A percentile compares a stretch with the other conserved stretches of the same genome.
phyloP scores from a whole-genome alignment of 495 filamentous ascomycete species.

The Aspergillus asperescens region DNA sequence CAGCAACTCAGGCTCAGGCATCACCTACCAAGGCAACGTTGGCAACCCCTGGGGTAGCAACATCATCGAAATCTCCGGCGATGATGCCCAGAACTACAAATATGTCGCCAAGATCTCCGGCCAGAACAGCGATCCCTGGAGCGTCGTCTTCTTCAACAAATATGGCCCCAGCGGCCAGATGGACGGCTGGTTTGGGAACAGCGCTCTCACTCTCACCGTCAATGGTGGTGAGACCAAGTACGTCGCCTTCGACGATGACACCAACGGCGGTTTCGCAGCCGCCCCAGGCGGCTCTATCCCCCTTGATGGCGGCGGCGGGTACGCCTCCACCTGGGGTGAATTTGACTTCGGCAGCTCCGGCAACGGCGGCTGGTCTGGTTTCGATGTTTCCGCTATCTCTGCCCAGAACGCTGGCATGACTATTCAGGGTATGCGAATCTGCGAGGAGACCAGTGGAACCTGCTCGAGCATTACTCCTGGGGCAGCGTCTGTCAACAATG shows the following conservation, averaged over 20 bases:
- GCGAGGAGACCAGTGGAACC: constrained; percentile 20
- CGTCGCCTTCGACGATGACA: constrained; percentile 45
- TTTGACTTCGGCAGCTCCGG: constrained; percentile 35
- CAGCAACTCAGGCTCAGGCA: constrained; percentile 14
- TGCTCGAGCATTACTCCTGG: constrained; percentile 32
- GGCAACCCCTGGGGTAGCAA: constrained; percentile 50
- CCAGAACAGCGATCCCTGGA: constrained; percentile 32
- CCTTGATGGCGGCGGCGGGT: constrained; percentile 29
- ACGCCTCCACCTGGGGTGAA: constrained; percentile 42
- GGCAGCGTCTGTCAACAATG: constrained; percentile 29
- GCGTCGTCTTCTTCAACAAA: constrained; percentile 52
- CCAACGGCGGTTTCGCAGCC: constrained; percentile 38
- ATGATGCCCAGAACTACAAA: constrained; percentile 35
- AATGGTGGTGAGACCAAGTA: constrained; percentile 36
- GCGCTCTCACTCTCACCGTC: constrained; percentile 40
- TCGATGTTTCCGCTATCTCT: constrained; percentile 39
- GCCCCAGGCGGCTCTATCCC: constrained; percentile 29
- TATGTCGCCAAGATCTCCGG: constrained; percentile 46
- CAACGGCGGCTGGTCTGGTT: constrained; percentile 39
- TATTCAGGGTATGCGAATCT: constrained; percentile 36
- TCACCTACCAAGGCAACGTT: constrained; percentile 43
- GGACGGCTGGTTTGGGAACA: constrained; percentile 37
- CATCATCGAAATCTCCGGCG: constrained; percentile 39
- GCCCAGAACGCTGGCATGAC: constrained; percentile 29
- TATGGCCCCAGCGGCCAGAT: constrained; percentile 34